Conservation (phyloP, 805 yeast genomes). For the Ogataea parapolymorpha region DNA sequence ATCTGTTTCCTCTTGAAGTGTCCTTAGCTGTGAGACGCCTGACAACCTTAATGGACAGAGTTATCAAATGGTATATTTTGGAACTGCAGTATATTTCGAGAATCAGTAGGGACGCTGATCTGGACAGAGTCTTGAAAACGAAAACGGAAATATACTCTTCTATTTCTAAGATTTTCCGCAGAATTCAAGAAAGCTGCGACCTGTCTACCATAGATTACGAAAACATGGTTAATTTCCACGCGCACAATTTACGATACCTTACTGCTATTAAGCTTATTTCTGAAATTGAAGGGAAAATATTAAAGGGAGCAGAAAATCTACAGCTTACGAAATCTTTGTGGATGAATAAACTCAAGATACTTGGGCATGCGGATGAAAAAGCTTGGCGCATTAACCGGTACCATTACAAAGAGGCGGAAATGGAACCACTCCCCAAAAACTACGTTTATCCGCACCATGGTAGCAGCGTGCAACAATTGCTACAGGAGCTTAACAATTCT, state of each 20-base stretch:
- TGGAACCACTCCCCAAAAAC: conserved; percentile 9
- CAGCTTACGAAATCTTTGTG: conserved; percentile 25
- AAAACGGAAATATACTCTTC: conserved; percentile 9
- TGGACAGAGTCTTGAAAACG: conserved; percentile 5
- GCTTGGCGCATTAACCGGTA: conserved; percentile 27
- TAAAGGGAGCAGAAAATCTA: conserved; percentile 1
- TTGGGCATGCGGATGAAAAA: conserved; percentile 23
- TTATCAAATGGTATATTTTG: conserved; percentile 9
- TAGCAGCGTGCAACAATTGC: conserved; percentile 12
- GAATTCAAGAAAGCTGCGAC: conserved; percentile 3
- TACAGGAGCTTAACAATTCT: conserved; percentile 18
- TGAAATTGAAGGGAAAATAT: conserved; percentile 17
- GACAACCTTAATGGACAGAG: conserved; percentile 7
- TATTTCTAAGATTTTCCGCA: conserved; percentile 4
- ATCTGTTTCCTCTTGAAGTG: conserved; percentile 14
- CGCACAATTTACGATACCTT: conserved; percentile 13
- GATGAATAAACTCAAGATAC: conserved; percentile 23
- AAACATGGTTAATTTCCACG: conserved; percentile 21
- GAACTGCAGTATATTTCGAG: conserved; percentile 25
- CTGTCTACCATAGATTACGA: conserved; percentile 26
- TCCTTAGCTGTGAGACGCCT: conserved; percentile 21
- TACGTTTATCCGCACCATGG: conserved; percentile 17
- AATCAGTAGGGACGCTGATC: conserved; percentile 13
- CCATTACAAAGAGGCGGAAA: conserved; percentile 14
- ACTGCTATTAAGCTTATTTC: conserved; percentile 22